A percentile compares a stretch with the other conserved stretches of the same genome.
phyloP scores from a whole-genome alignment of 345 rosid genomes.

The Brassica cretica region DNA sequence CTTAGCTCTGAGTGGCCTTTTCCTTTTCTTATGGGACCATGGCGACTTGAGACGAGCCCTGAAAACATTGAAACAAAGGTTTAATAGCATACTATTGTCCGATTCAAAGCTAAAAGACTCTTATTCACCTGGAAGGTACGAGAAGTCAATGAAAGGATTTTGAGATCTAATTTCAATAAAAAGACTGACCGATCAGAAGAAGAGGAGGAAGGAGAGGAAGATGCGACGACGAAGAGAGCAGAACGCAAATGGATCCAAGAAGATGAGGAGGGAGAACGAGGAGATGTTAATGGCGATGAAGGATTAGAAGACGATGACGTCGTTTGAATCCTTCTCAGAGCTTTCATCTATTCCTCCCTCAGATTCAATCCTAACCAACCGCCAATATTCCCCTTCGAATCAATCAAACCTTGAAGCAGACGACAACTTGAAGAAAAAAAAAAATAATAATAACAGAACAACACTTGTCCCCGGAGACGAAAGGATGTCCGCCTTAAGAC shows the following conservation, averaged over 20 bases:
- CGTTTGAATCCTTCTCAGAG: constrained; percentile 81
- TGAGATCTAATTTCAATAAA: not conserved
- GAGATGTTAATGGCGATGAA: constrained; percentile 68
- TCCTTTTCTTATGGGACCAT: constrained; percentile 91
- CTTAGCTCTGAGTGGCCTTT: constrained; percentile 63
- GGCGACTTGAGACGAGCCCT: constrained; percentile 88
- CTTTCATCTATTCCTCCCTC: constrained; percentile 61
- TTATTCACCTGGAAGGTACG: not conserved
- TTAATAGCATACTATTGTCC: not conserved
- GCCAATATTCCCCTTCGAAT: not conserved
- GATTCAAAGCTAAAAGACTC: not conserved
- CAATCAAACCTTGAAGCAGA: constrained; percentile 17
- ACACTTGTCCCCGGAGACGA: not conserved
- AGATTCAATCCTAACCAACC: not conserved
- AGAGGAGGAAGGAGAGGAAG: constrained; percentile 83
- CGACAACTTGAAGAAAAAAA: not conserved
- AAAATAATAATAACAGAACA: not conserved
- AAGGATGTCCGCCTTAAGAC: constrained; percentile 5
- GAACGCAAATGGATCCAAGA: constrained; percentile 94
- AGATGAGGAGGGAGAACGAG: constrained; percentile 59
- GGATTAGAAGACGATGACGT: constrained; percentile 60
- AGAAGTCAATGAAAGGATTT: constrained; percentile 16
- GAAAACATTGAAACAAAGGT: constrained; percentile 45
- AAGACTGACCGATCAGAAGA: constrained; percentile 80
- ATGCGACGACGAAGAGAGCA: constrained; percentile 74